Percentiles rank a stretch among this genome's conserved stretches.
Evolutionary conservation across 148 eudicot species (phyloP).

Genomic region (Gaultheria prostrata): DNA sequence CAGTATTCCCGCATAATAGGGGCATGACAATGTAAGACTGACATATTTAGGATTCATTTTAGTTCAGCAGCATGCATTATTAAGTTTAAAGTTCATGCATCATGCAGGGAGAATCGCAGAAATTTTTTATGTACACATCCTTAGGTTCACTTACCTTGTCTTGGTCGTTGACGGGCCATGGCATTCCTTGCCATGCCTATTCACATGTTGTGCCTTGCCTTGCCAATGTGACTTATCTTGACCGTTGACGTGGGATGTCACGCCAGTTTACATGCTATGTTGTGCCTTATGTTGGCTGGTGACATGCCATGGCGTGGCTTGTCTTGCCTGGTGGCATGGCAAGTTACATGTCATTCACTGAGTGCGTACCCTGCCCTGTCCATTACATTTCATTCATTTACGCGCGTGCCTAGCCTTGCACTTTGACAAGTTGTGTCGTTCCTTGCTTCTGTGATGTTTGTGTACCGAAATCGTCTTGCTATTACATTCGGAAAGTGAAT

Average conservation of each 20-base stretch:
- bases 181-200: background rate
- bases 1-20: background rate
- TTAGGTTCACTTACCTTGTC: background rate
- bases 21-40: background rate
- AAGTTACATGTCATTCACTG: background rate
- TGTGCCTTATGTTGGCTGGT: too few relatives aligned
- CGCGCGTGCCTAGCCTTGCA: background rate
- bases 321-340: background rate
- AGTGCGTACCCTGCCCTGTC: background rate
- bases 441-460: background rate
- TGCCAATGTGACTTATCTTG: background rate
- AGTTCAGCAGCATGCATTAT: background rate
- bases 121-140: background rate
- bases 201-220: background rate
- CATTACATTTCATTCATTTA: background rate
- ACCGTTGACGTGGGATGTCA: background rate
- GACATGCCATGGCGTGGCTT: background rate
- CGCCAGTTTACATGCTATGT: background rate
- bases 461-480: background rate
- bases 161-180: background rate
- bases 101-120: background rate
- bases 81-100: background rate
- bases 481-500: too few relatives aligned
- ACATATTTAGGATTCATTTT: background rate
- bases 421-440: background rate